Evolutionary conservation across 306 rosid species (phyloP), one percentile per base, ranked within the genome.

Genomic region (Ceratonia siliqua): DNA sequence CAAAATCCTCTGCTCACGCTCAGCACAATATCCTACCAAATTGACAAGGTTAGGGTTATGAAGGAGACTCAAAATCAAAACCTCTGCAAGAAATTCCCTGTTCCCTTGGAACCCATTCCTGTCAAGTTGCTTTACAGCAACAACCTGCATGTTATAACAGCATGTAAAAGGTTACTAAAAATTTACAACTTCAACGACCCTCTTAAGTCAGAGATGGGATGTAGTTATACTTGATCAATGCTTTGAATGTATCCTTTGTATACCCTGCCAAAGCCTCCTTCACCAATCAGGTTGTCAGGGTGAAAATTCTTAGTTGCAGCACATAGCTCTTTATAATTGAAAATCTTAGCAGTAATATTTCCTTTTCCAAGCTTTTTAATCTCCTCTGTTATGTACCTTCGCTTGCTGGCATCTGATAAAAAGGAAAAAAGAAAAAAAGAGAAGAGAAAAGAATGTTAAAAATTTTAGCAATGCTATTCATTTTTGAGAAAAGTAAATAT

Each of bases 261-360:
- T 8, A 94, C 98, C 54, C 94, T 88, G 27, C 97, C 96, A 75
- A 91, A 94, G 42, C 96, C 98, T 8, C 98, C 98, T 90, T 91
- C 98, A 0, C 98, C 98, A n/a, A 94, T 70, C 68, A 91, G 79
- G 36, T 88, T 78, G 1, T 71, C 81, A 2, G 79, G 80, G 56
- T 86, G 86, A 82, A 93, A 93, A 68, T 91, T 86, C 62, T 85
- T 81, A 8, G 98, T 91, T 25, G 96, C 98, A 54, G 59, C 87
- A 25, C 87, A 83, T 58, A 93, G 82, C 72, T 93, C 98, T 2
- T 76, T 64, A 68, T 83, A 93, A 32, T 86, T 38, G 33, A 91
- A 87, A 11, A 78, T 57, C 58, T 81, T 85, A 55, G 96, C 90
- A 22, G 89, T 25, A 48, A 86, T 89, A 64, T 89, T 91, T 76